These are phyloP conservation scores for Scutellaria minor DNA, from an alignment of 257 asterid genomes.

Conservation along the genomic window DNA sequence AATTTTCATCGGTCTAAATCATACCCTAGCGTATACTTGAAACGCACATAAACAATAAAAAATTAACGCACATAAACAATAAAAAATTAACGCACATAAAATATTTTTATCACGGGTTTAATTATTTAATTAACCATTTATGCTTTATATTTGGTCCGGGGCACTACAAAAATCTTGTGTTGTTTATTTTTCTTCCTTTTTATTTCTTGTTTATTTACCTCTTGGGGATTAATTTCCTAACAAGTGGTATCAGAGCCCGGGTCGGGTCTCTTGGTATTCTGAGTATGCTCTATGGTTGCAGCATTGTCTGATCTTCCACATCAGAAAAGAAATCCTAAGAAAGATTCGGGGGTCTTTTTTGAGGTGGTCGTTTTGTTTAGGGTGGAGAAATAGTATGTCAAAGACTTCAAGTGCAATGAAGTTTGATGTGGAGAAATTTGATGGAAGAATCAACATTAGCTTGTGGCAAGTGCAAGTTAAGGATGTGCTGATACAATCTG, in stretches of 20 bases:
- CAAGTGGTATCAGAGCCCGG: not conserved
- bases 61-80: too few species aligned
- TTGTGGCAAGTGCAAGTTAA: constrained; percentile 1
- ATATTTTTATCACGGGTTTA: too few species aligned
- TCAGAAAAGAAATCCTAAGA: not conserved
- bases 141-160: too few species aligned
- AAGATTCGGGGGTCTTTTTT: not conserved
- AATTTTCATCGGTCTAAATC: too few species aligned
- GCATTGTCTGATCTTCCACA: not conserved
- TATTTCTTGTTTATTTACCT: not conserved
- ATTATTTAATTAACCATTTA: too few species aligned
- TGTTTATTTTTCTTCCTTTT: not conserved
- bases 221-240: not conserved
- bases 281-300: not conserved
- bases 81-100: too few species aligned
- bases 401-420: not conserved
- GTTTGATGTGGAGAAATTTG: not conserved
- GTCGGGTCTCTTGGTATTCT: not conserved
- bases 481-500: not conserved
- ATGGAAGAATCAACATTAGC: not conserved
- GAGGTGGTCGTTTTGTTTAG: not conserved
- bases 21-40: too few species aligned
- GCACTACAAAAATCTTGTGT: not conserved
- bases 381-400: not conserved
- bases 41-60: too few species aligned